A percentile compares a stretch with the other conserved stretches of the same genome.
Conservation (phyloP, 2,329 filamentous ascomycete genomes). For the Pseudocercospora crystallina region DNA sequence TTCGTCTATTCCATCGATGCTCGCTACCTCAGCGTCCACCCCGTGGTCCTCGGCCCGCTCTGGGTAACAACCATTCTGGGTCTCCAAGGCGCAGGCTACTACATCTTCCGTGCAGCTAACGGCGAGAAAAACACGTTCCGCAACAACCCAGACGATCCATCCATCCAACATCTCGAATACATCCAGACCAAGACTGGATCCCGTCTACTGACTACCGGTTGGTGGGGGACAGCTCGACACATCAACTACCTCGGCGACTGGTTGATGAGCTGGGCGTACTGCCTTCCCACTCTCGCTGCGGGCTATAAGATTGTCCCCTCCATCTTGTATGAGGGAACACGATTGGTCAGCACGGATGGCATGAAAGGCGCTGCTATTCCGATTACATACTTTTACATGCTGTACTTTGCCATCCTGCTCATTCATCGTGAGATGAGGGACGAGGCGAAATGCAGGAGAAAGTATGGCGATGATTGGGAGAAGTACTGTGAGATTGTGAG, state of each 20-base stretch:
- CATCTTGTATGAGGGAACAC: constrained; percentile 56
- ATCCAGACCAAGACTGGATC: constrained; percentile 82
- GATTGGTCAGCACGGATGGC: constrained; percentile 58
- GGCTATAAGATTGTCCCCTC: constrained; percentile 71
- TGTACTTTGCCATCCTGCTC: constrained; percentile 86
- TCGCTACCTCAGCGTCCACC: constrained; percentile 80
- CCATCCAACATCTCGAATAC: constrained; percentile 76
- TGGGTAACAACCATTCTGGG: constrained; percentile 65
- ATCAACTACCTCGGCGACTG: constrained; percentile 97
- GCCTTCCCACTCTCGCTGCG: constrained; percentile 78
- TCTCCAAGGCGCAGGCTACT: constrained; percentile 73
- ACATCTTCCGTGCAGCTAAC: constrained; percentile 91
- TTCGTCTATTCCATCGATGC: constrained; percentile 84
- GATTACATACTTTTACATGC: constrained; percentile 89
- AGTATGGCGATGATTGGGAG: constrained; percentile 93
- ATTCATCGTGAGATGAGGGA: constrained; percentile 84
- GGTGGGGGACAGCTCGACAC: constrained; percentile 90
- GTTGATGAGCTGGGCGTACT: constrained; percentile 90
- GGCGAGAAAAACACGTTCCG: constrained; percentile 94
- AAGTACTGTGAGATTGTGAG: constrained; percentile 80
- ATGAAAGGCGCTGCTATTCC: constrained; percentile 81
- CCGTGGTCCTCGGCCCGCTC: constrained; percentile 69
- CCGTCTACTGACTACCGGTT: constrained; percentile 78
- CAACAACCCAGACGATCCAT: constrained; percentile 77
- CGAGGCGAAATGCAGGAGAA: constrained; percentile 84